Conservation (phyloP, 164 flowering plant species). For the Vitis labrusca region DNA sequence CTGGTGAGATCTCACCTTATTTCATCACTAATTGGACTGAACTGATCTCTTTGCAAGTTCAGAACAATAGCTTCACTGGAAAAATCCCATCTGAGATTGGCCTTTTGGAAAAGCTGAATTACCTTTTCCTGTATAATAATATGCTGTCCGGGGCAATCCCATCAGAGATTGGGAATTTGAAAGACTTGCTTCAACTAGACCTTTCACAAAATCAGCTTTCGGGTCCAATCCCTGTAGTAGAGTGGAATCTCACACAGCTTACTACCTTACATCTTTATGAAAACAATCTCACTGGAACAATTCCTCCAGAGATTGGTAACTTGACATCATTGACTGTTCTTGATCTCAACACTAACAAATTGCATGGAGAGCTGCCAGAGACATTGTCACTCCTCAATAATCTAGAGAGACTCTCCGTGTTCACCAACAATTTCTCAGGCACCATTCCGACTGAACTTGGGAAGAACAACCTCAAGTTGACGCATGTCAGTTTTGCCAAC, state of each 20-base stretch:
- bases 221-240: constrained; percentile 42
- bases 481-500: constrained; percentile 43
- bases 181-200: constrained; percentile 27
- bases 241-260: constrained; percentile 29
- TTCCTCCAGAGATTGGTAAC: constrained; percentile 40
- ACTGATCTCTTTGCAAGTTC: constrained; percentile 39
- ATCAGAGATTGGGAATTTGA: constrained; percentile 35
- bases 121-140: constrained; percentile 45
- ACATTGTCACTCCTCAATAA: constrained; percentile 28
- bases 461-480: constrained; percentile 18
- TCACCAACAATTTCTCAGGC: constrained; percentile 38
- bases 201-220: constrained; percentile 56
- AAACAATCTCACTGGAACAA: constrained; percentile 33
- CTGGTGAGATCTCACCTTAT: constrained; percentile 36
- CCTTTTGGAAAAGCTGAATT: constrained; percentile 26
- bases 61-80: constrained; percentile 42
- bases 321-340: constrained; percentile 15
- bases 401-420: constrained; percentile 21
- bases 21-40: constrained; percentile 35
- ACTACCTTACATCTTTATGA: constrained; percentile 26
- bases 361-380: constrained; percentile 36
- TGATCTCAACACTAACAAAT: constrained; percentile 32
- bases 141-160: too few relatives aligned
- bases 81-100: constrained; percentile 50
- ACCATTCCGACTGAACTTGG: constrained; percentile 40